Evolutionary conservation across 352 stramenopile species (phyloP), one percentile per base, ranked within the genome.

Genomic region (Phytopythium chamaehyphon): DNA sequence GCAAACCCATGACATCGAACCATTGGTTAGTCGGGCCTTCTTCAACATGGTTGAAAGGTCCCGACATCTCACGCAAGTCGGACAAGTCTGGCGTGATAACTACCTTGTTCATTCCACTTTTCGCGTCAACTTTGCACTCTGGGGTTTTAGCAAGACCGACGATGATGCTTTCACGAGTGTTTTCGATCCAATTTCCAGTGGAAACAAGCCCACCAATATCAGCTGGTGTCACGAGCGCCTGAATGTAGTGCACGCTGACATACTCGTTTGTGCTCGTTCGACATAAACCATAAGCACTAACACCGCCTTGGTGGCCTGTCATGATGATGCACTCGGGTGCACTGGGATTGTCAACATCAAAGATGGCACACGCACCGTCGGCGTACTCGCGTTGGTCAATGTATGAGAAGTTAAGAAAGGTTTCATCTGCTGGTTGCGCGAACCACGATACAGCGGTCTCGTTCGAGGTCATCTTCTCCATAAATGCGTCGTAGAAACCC

Each of bases 291-390:
- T 73, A 73, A 3, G 65, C 51, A 38, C 65, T 73, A 15, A 73
- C 57, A 16, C 65, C 50, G 26, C 65, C 65, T 19, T 71, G 65
- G 40, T 73, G 57, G 15, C 65, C 65, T 7, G 65, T 73, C 61
- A 73, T 71, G 21, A 73, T 28, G 23, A 73, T 73, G 22, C 64
- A 73, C 28, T 73, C 64, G 16, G 63, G 59, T 18, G 57, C 51
- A 21, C 61, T 51, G 3, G 22, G 40, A 12, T 53, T 47, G 23
- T 48, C 33, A 4, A 23, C 33, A 15, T 65, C 57, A 10, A 74
- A 39, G 16, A 74, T 58, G 6, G 61, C 54, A 37, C 61, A 71
- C 15, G 57, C 49, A 18, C 65, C 61, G 19, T 62, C 59, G 2
- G 53, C 31, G 3, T 48, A 61, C 5, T 22, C 49, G 15, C 40